Evolutionary conservation across 2,329 filamentous ascomycete genomes (phyloP).

Genomic region (Neonectria magnoliae): DNA sequence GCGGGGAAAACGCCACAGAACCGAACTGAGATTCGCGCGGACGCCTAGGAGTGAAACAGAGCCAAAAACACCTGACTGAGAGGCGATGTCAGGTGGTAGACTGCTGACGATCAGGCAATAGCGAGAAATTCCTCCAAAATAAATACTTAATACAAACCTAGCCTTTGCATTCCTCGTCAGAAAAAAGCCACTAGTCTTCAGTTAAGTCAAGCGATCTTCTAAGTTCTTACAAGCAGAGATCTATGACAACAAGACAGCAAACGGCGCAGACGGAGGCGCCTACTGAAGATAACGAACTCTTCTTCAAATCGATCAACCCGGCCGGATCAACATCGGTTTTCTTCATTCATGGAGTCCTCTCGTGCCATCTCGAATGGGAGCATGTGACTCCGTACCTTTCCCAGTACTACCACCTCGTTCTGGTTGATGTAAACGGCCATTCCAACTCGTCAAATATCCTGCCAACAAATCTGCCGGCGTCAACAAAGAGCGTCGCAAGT

Average conservation of each 20-base stretch:
- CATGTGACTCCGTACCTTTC: slow-evolving; percentile 1
- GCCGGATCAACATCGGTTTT: neutral
- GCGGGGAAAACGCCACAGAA: too few species aligned
- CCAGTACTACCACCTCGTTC: neutral
- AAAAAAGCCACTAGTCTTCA: neutral
- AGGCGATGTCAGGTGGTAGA: neutral
- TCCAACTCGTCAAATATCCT: neutral
- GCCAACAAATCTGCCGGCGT: neutral
- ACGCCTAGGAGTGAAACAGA: too few species aligned
- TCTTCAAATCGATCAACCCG: neutral
- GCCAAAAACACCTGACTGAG: neutral
- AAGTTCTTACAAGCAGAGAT: neutral
- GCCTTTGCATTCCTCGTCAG: neutral
- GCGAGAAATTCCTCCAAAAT: neutral
- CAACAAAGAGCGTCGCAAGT: neutral
- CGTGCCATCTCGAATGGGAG: slow-evolving; percentile 1
- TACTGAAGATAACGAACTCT: neutral
- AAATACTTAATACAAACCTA: neutral
- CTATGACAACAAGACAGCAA: neutral
- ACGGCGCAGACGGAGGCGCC: neutral
- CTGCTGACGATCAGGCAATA: neutral
- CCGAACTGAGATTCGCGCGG: too few species aligned
- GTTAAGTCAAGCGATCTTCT: neutral
- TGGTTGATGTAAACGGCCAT: neutral
- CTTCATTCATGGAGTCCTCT: neutral